These are phyloP conservation scores for Tetracladium marchalianum DNA, from an alignment of 495 filamentous ascomycete genomes.

Conservation along the genomic window DNA sequence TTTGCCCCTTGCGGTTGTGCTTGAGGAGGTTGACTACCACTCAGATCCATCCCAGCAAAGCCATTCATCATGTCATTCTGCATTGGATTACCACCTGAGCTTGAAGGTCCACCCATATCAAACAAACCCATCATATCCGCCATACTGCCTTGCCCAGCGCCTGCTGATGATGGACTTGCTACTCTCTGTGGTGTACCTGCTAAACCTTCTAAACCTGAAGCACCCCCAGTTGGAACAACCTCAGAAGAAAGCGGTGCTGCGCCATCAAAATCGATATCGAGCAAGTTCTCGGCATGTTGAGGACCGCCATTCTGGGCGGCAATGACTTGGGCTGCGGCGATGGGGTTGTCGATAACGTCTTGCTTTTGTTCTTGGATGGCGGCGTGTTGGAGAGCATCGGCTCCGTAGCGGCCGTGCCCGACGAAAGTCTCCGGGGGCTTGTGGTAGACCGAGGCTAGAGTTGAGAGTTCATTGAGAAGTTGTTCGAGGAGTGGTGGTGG, in stretches of 20 bases:
- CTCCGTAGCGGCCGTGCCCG: constrained; percentile 86
- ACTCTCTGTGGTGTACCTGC: constrained; percentile 75
- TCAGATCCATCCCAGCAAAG: constrained; percentile 70
- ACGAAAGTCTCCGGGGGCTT: constrained; percentile 95
- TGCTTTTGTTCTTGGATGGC: constrained; percentile 94
- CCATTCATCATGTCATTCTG: constrained; percentile 67
- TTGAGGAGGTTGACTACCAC: constrained; percentile 41
- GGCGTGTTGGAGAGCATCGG: constrained; percentile 87
- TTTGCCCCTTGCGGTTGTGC: constrained; percentile 34
- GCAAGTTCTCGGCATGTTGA: constrained; percentile 78
- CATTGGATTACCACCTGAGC: constrained; percentile 16
- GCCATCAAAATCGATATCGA: constrained; percentile 98
- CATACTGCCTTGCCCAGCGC: constrained; percentile 45
- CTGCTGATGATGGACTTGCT: constrained; percentile 47
- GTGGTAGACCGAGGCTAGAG: constrained; percentile 97
- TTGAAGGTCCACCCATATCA: constrained; percentile 25
- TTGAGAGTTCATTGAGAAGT: constrained; percentile 84
- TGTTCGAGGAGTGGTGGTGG: constrained; percentile 76
- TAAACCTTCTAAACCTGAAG: constrained; percentile 62
- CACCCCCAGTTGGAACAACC: constrained; percentile 44
- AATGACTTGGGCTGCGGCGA: constrained; percentile 73
- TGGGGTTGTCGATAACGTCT: constrained; percentile 86
- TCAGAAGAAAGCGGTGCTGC: constrained; percentile 82
- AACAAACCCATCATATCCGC: constrained; percentile 90
- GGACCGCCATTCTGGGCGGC: constrained; percentile 48